Evolutionary conservation across 805 yeast genomes (phyloP).

Genomic region (Saturnispora diversa): DNA sequence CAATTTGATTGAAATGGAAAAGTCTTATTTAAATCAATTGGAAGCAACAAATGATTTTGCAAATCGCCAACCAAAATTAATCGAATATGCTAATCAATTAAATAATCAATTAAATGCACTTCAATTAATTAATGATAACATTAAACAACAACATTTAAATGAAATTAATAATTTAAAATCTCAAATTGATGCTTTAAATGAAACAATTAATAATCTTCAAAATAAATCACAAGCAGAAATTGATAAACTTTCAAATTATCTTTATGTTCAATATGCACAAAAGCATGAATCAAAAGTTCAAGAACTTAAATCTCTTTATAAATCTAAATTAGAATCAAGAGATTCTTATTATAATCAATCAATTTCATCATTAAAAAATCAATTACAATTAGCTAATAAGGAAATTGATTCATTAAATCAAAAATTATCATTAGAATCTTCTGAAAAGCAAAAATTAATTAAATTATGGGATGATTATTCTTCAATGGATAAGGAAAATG

Average conservation of each 20-base stretch:
- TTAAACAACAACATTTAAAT: not conserved
- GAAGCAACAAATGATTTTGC: not conserved
- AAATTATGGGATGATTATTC: slow-evolving; percentile 35
- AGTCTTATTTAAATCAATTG: not conserved
- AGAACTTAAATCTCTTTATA: slow-evolving; percentile 51
- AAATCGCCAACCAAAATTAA: slow-evolving; percentile 8
- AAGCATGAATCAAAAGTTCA: slow-evolving; percentile 70
- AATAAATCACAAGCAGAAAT: slow-evolving; percentile 9
- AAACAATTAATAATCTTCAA: slow-evolving; percentile 2
- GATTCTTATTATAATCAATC: slow-evolving; percentile 22
- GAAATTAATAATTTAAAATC: slow-evolving; percentile 4
- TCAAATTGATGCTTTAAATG: slow-evolving; percentile 5
- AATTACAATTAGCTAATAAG: slow-evolving; percentile 31
- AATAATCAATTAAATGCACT: slow-evolving; percentile 9
- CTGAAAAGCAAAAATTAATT: slow-evolving; percentile 52
- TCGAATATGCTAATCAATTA: slow-evolving; percentile 4
- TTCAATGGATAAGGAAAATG: slow-evolving; percentile 19
- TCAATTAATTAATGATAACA: slow-evolving; percentile 2
- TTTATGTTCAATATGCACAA: slow-evolving; percentile 65
- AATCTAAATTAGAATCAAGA: slow-evolving; percentile 43
- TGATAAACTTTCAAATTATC: slow-evolving; percentile 22
- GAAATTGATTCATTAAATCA: slow-evolving; percentile 46
- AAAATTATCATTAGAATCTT: slow-evolving; percentile 41
- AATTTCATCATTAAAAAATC: slow-evolving; percentile 10
- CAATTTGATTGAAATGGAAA: not conserved